Conservation (phyloP, 495 filamentous ascomycete genomes). For the Trypethelium eluteriae region DNA sequence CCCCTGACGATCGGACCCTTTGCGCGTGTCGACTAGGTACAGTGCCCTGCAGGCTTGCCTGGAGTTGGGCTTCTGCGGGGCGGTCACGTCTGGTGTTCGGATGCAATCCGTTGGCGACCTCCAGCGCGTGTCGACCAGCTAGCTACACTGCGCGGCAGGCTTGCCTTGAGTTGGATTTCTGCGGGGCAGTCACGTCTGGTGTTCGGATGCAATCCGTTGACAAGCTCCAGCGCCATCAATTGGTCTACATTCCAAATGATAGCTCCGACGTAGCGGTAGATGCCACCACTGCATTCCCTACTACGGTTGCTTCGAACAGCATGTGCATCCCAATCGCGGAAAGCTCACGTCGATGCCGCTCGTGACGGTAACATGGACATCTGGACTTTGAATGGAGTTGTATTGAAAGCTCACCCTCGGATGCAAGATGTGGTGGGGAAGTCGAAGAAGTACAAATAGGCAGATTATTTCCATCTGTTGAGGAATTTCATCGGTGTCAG, state of each 20-base stretch:
- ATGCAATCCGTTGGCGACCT: background rate
- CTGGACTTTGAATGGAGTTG: background rate
- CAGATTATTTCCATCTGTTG: background rate
- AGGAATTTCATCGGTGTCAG: background rate
- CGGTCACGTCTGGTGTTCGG: background rate
- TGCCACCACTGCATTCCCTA: background rate
- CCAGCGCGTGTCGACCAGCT: background rate
- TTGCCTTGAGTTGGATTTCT: background rate
- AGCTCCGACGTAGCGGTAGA: background rate
- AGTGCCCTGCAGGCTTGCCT: background rate
- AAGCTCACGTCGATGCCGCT: background rate
- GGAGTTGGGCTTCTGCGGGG: background rate
- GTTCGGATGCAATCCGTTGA: background rate
- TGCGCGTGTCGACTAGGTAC: background rate
- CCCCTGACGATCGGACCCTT: background rate
- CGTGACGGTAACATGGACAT: slow-evolving; percentile 11
- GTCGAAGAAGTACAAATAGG: slow-evolving; percentile 3
- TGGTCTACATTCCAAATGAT: background rate
- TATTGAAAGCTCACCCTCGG: background rate
- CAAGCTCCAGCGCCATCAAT: background rate
- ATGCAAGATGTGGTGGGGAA: background rate
- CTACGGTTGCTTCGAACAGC: background rate
- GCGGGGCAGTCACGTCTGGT: background rate
- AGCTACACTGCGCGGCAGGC: background rate
- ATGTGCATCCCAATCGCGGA: background rate